Conservation (phyloP, 2,329 filamentous ascomycete species). For the Fusarium avenaceum region DNA sequence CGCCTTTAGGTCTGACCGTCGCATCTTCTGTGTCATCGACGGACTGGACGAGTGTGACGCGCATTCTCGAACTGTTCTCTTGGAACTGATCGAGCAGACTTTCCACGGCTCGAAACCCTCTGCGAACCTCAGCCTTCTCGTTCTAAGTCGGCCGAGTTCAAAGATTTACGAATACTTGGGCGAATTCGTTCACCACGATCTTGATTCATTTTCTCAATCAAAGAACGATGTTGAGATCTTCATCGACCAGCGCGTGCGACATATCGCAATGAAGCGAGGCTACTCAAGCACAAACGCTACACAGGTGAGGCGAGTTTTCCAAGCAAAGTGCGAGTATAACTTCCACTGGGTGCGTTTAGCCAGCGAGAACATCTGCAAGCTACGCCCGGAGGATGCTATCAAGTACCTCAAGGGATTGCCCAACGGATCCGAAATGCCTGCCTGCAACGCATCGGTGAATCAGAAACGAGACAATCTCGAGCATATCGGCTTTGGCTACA, state of each 20-base stretch:
- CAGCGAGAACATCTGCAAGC: slow-evolving; percentile 37
- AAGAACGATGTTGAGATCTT: slow-evolving; percentile 36
- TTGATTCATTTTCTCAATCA: slow-evolving; percentile 39
- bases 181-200: slow-evolving; percentile 39
- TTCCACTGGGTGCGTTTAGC: slow-evolving; percentile 47
- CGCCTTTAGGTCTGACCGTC: slow-evolving; percentile 29
- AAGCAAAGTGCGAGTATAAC: slow-evolving; percentile 40
- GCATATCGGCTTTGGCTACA: slow-evolving; percentile 26
- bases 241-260: slow-evolving; percentile 36
- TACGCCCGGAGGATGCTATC: slow-evolving; percentile 41
- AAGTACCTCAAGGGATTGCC: slow-evolving; percentile 38
- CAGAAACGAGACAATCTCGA: slow-evolving; percentile 16
- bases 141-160: slow-evolving; percentile 25
- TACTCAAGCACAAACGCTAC: slow-evolving; percentile 34
- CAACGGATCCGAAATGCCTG: slow-evolving; percentile 24
- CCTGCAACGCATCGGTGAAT: slow-evolving; percentile 3
- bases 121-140: slow-evolving; percentile 20
- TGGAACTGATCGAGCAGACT: slow-evolving; percentile 32
- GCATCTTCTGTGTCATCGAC: slow-evolving; percentile 29
- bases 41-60: slow-evolving; percentile 32
- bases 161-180: slow-evolving; percentile 28
- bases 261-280: slow-evolving; percentile 29
- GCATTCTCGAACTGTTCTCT: slow-evolving; percentile 16
- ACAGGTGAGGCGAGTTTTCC: slow-evolving; percentile 35
- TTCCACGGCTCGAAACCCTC: slow-evolving; percentile 22